Percentiles rank a stretch among this genome's conserved stretches.
phyloP scores from a whole-genome alignment of 2,329 filamentous ascomycete genomes.

The Zymoseptoria pseudotritici region DNA sequence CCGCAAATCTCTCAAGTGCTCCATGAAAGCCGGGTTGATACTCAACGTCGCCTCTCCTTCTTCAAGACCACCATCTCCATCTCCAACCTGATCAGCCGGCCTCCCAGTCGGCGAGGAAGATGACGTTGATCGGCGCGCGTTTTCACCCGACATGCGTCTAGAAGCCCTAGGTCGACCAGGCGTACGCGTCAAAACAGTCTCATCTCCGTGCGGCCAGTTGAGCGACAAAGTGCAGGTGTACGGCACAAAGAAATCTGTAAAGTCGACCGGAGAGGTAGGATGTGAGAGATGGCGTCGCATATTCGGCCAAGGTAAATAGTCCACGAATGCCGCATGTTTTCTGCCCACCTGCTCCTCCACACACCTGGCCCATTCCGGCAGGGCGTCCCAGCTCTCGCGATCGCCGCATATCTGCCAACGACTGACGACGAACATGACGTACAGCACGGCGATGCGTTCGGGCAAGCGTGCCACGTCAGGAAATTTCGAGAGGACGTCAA shows the following conservation, averaged over 20 bases:
- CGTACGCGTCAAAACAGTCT: conserved; percentile 52
- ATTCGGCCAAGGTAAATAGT: conserved; percentile 70
- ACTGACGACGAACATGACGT: conserved; percentile 81
- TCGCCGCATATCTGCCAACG: conserved; percentile 74
- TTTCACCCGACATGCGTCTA: no score
- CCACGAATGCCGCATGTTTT: conserved; percentile 72
- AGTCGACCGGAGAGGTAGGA: conserved; percentile 40
- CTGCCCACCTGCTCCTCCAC: conserved; percentile 57
- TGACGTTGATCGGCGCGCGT: no score
- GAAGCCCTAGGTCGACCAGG: background rate
- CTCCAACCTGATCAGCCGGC: no score
- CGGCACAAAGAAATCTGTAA: conserved; percentile 77
- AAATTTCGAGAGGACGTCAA: conserved; percentile 77
- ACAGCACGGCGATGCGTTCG: conserved; percentile 74
- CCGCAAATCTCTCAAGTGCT: conserved; percentile 63
- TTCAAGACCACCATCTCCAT: conserved; percentile 12
- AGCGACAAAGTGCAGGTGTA: conserved; percentile 69
- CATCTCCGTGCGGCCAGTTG: conserved; percentile 77
- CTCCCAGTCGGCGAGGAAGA: no score
- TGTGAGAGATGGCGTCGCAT: conserved; percentile 59
- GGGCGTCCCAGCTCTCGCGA: conserved; percentile 66
- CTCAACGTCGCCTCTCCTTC: conserved; percentile 48
- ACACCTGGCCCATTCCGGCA: conserved; percentile 68
- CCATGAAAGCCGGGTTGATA: conserved; percentile 82
- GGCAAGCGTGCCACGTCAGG: conserved; percentile 70